These are phyloP conservation scores for Naganishia vaughanmartiniae DNA, from an alignment of 768 basidiomycete species.

Conservation along the genomic window DNA sequence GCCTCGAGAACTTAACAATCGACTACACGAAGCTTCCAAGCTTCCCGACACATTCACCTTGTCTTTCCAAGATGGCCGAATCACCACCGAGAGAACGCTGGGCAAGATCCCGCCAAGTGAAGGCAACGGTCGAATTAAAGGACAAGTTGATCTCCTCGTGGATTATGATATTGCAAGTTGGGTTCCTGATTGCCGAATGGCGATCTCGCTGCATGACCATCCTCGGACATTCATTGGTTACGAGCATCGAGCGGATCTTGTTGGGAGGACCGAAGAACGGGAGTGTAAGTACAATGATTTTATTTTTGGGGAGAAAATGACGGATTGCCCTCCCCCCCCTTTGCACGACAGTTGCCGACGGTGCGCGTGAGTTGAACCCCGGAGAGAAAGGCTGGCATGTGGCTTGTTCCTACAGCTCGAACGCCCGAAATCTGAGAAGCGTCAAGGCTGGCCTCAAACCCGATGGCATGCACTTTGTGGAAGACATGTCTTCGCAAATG, in stretches of 20 bases:
- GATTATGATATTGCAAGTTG: constrained; percentile 31
- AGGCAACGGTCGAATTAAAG: constrained; percentile 28
- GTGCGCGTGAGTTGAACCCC: constrained; percentile 31
- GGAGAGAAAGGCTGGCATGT: constrained; percentile 32
- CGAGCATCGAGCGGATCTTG: constrained; percentile 33
- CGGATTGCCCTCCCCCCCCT: background rate
- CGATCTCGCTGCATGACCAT: constrained; percentile 33
- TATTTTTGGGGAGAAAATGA: background rate
- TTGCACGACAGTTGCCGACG: background rate
- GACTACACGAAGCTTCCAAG: constrained; percentile 24
- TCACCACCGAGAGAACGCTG: constrained; percentile 24
- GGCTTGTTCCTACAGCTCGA: constrained; percentile 32
- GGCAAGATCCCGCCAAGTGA: constrained; percentile 24
- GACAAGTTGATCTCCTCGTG: constrained; percentile 30
- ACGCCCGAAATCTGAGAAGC: constrained; percentile 10
- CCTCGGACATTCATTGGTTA: constrained; percentile 30
- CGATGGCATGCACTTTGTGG: constrained; percentile 2
- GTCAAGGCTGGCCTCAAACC: background rate
- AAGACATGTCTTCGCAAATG: constrained; percentile 6
- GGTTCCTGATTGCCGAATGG: constrained; percentile 30
- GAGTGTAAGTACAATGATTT: constrained; percentile 19
- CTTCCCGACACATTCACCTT: constrained; percentile 32
- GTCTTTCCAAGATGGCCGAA: constrained; percentile 21
- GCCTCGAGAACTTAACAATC: constrained; percentile 28
- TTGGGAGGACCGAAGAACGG: constrained; percentile 35